phyloP scores from a whole-genome alignment of 179 eudicot genomes.

The Dionaea muscipula region DNA sequence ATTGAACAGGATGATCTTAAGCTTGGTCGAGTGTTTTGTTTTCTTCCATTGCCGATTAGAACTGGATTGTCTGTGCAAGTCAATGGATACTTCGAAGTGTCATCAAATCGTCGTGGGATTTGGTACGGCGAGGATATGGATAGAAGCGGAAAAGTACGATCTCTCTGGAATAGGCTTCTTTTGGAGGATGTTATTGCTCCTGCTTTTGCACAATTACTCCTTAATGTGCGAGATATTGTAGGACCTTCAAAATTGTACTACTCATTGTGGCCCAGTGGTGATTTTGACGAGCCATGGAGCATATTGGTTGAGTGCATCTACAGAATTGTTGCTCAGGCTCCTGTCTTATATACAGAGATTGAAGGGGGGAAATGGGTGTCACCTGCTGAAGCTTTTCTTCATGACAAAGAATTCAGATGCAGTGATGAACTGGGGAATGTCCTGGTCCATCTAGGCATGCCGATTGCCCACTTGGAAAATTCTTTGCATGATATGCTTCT shows the following conservation, averaged over 20 bases:
- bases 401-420: slow-evolving; percentile 49
- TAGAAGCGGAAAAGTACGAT: slow-evolving; percentile 93
- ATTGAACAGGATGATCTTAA: slow-evolving; percentile 58
- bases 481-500: slow-evolving; percentile 58
- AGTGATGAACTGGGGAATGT: slow-evolving; percentile 62
- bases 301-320: slow-evolving; percentile 67
- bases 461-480: slow-evolving; percentile 66
- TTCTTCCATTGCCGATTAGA: slow-evolving; percentile 93
- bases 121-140: slow-evolving; percentile 99
- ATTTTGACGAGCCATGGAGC: slow-evolving; percentile 98
- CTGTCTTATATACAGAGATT: slow-evolving; percentile 59
- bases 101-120: slow-evolving; percentile 98
- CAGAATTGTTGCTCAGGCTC: slow-evolving; percentile 40
- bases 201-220: slow-evolving; percentile 50
- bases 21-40: slow-evolving; percentile 85
- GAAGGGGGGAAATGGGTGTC: slow-evolving; percentile 86
- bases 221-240: slow-evolving; percentile 46
- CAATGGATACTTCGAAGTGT: slow-evolving; percentile 96
- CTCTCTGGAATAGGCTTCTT: slow-evolving; percentile 94
- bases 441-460: slow-evolving; percentile 70
- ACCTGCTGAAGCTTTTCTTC: slow-evolving; percentile 73
- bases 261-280: slow-evolving; percentile 82
- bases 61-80: slow-evolving; percentile 87
- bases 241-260: slow-evolving; percentile 66
- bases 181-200: slow-evolving; percentile 92